Conservation (phyloP, 306 rosid genomes). For the Heteromeles arbutifolia region DNA sequence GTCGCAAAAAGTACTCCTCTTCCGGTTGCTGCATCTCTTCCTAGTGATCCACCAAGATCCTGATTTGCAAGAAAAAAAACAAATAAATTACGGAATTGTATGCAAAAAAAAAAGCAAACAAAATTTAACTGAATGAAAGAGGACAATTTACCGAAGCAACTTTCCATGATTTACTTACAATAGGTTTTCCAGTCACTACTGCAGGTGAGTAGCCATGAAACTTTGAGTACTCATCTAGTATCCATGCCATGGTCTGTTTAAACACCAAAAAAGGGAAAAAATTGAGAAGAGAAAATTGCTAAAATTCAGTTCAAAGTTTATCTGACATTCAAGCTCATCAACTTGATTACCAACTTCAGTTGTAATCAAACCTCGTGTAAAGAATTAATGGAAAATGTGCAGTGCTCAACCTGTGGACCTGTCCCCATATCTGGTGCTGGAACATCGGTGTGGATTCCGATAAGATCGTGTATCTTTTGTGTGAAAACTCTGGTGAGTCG, state of each 20-base stretch:
- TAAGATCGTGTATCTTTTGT: slow-evolving; percentile 89
- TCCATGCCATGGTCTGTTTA: slow-evolving; percentile 98
- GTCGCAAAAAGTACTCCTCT: slow-evolving; percentile 86
- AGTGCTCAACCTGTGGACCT: slow-evolving; percentile 66
- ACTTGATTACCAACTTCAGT: background rate
- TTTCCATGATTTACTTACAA: slow-evolving; percentile 33
- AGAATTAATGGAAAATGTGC: background rate
- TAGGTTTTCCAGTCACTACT: slow-evolving; percentile 92
- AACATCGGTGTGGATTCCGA: slow-evolving; percentile 79
- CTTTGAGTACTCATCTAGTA: slow-evolving; percentile 88
- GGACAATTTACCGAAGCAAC: background rate
- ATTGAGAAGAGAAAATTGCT: background rate
- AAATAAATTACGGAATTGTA: background rate
- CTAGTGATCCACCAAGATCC: slow-evolving; percentile 94
- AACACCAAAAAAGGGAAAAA: background rate
- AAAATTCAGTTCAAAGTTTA: background rate
- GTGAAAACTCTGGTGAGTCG: slow-evolving; percentile 88
- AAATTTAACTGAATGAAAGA: background rate
- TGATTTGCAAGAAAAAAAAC: slow-evolving; percentile 7
- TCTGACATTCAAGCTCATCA: background rate
- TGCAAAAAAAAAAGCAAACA: background rate
- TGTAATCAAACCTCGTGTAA: background rate
- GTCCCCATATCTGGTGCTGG: slow-evolving; percentile 99
- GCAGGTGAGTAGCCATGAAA: slow-evolving; percentile 95
- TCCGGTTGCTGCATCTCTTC: slow-evolving; percentile 95